Evolutionary conservation across 352 stramenopile species (phyloP).

Genomic region (Hyaloperonospora arabidopsidis): DNA sequence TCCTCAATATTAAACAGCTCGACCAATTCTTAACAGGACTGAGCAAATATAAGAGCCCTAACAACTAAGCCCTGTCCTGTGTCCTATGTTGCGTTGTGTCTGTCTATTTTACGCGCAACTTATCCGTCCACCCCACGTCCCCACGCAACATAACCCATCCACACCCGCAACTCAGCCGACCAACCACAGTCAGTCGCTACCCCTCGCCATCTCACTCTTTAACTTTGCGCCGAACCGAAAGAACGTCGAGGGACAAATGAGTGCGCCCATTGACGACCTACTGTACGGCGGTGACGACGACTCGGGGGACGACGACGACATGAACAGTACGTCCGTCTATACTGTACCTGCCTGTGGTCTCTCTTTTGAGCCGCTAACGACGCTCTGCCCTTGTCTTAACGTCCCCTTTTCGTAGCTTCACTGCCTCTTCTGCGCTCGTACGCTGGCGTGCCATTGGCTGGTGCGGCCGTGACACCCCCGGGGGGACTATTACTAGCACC

Average conservation of each 20-base stretch:
- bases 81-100: too few species aligned
- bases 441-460: slow-evolving; percentile 22
- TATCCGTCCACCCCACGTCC: too few species aligned
- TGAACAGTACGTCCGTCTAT: slow-evolving; percentile 40
- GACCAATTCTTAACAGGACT: too few species aligned
- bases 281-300: slow-evolving; percentile 78
- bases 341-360: slow-evolving; percentile 1
- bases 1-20: too few species aligned
- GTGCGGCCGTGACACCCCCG: slow-evolving; percentile 19
- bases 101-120: too few species aligned
- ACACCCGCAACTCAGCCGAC: too few species aligned
- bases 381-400: slow-evolving; percentile 8
- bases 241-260: slow-evolving; percentile 39
- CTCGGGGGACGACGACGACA: slow-evolving; percentile 70
- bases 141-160: too few species aligned
- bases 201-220: slow-evolving; percentile 7
- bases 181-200: too few species aligned
- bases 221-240: slow-evolving; percentile 12
- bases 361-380: slow-evolving; percentile 5
- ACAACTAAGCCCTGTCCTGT: too few species aligned
- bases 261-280: slow-evolving; percentile 77
- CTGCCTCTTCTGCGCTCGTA: slow-evolving; percentile 36
- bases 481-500: slow-evolving; percentile 20
- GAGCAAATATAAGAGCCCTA: too few species aligned
- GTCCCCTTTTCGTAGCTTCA: slow-evolving; percentile 10